These are phyloP conservation scores for Boletus fagicola DNA, from an alignment of 768 basidiomycete genomes.

Conservation along the genomic window DNA sequence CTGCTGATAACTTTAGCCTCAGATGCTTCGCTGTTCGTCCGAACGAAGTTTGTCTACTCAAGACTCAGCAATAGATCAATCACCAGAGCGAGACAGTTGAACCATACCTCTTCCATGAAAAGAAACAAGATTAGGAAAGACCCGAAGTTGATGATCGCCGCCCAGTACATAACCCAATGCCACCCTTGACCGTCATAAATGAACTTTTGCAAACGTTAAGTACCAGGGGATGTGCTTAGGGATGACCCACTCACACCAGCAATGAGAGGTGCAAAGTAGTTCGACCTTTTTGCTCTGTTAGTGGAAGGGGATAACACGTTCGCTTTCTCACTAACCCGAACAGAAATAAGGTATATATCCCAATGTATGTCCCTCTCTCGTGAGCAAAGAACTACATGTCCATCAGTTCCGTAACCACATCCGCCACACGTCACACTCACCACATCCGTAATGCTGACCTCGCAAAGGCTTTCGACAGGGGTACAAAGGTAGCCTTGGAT, in stretches of 20 bases:
- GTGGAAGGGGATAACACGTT: neutral
- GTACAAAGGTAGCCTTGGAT: conserved; percentile 22
- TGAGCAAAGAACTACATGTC: conserved; percentile 19
- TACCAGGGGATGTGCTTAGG: neutral
- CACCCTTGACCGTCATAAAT: conserved; percentile 22
- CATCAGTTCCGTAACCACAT: neutral
- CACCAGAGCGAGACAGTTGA: neutral
- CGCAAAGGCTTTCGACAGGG: conserved; percentile 22
- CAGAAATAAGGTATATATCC: conserved; percentile 19
- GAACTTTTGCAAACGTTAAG: conserved; percentile 11
- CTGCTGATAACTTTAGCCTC: conserved; percentile 1
- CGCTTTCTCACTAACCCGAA: conserved; percentile 13
- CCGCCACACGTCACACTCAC: neutral
- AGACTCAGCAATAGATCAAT: neutral
- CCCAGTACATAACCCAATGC: conserved; percentile 26
- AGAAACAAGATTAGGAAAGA: conserved; percentile 16
- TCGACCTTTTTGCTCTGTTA: conserved; percentile 12
- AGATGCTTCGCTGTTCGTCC: conserved; percentile 17
- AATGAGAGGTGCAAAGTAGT: conserved; percentile 22
- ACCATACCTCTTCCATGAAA: conserved; percentile 20
- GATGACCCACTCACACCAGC: conserved; percentile 14
- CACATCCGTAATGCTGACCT: conserved; percentile 21
- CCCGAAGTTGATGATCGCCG: conserved; percentile 20
- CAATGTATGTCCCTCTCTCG: conserved; percentile 21
- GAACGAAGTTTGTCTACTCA: conserved; percentile 17